Percentiles rank a stretch among this genome's conserved stretches.
These are phyloP conservation scores for Teunomyces lycoperdinae DNA, from an alignment of 805 yeast genomes.

Conservation along the genomic window DNA sequence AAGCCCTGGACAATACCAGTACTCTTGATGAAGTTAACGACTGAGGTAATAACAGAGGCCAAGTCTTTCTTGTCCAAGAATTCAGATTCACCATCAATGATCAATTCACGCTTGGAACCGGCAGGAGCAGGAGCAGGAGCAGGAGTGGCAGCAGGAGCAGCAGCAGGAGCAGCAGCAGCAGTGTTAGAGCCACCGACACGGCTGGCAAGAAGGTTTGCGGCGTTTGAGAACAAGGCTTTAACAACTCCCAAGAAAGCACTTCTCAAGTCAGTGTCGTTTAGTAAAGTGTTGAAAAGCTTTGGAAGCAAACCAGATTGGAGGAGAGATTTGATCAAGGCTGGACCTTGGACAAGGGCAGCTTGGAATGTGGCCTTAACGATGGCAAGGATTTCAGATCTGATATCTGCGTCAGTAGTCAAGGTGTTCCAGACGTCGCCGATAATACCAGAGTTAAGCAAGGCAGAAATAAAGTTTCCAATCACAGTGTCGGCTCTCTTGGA, in stretches of 20 bases:
- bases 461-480: slow-evolving; percentile 34
- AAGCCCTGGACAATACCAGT: slow-evolving; percentile 33
- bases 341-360: slow-evolving; percentile 37
- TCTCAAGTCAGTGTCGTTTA: slow-evolving; percentile 33
- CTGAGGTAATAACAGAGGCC: slow-evolving; percentile 21
- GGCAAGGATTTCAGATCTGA: slow-evolving; percentile 22
- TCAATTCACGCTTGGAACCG: slow-evolving; percentile 1
- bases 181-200: slow-evolving; percentile 8
- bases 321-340: slow-evolving; percentile 38
- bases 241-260: slow-evolving; percentile 32
- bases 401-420: slow-evolving; percentile 30
- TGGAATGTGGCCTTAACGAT: slow-evolving; percentile 31
- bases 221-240: slow-evolving; percentile 32
- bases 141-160: slow-evolving; percentile 9
- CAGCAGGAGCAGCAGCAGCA: slow-evolving; percentile 13
- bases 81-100: slow-evolving; percentile 19
- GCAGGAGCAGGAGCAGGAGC: slow-evolving; percentile 11
- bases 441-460: slow-evolving; percentile 38
- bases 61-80: slow-evolving; percentile 38
- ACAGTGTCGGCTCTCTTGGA: slow-evolving; percentile 35
- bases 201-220: slow-evolving; percentile 24
- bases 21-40: slow-evolving; percentile 28
- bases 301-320: slow-evolving; percentile 41
- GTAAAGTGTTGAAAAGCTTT: slow-evolving; percentile 27
- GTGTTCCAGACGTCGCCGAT: slow-evolving; percentile 33